Evolutionary conservation across 164 flowering plant species (phyloP).

Genomic region (Nymphaea thermarum): DNA sequence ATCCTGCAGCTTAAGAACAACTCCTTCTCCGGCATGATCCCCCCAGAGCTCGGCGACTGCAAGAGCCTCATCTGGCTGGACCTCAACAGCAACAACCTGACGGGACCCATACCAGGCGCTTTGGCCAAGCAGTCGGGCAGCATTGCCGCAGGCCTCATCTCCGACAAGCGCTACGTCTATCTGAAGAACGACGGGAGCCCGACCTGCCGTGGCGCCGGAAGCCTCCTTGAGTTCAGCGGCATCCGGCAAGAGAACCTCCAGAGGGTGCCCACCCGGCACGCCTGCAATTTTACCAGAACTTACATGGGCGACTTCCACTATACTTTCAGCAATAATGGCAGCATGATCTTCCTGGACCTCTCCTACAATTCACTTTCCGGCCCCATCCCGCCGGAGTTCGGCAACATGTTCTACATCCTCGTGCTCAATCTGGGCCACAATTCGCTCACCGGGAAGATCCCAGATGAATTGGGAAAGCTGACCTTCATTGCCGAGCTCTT

Average conservation of each 20-base stretch:
- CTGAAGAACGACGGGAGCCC: conserved; percentile 67
- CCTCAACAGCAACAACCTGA: conserved; percentile 67
- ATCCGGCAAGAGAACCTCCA: conserved; percentile 45
- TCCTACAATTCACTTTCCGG: conserved; percentile 66
- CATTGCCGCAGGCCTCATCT: conserved; percentile 49
- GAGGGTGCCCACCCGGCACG: conserved; percentile 45
- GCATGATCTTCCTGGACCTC: conserved; percentile 83
- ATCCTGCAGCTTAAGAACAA: conserved; percentile 90
- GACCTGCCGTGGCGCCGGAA: conserved; percentile 86
- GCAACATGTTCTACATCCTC: conserved; percentile 48
- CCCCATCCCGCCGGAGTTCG: conserved; percentile 68
- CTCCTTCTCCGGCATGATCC: conserved; percentile 62
- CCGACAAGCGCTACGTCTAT: conserved; percentile 65
- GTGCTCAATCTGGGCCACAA: conserved; percentile 85
- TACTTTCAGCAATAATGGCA: conserved; percentile 73
- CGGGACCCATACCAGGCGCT: conserved; percentile 58
- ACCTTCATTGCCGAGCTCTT: conserved; percentile 56
- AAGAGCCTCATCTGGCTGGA: conserved; percentile 91
- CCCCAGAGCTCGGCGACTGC: conserved; percentile 82
- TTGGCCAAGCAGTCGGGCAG: conserved; percentile 72
- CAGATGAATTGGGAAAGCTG: conserved; percentile 51
- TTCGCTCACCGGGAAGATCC: conserved; percentile 62
- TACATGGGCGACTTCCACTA: conserved; percentile 53
- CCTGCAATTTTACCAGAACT: conserved; percentile 67
- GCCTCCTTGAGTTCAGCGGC: conserved; percentile 79